Conservation (phyloP, 202 grass and related monocot species). For the Saccharum hybrid region DNA sequence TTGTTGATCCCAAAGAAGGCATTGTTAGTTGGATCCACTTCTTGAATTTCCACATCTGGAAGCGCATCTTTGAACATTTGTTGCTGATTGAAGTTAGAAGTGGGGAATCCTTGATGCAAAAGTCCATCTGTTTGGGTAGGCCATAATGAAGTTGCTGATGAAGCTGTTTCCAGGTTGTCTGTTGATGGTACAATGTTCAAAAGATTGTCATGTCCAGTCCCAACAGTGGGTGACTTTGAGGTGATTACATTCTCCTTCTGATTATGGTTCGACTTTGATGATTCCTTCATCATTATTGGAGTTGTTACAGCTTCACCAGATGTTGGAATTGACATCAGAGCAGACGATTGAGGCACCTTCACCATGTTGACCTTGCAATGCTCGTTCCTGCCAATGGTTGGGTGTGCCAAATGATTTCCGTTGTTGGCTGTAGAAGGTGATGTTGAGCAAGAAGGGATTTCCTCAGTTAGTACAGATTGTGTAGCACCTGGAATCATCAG, state of each 20-base stretch:
- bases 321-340: slow-evolving; percentile 54
- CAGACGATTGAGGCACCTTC: slow-evolving; percentile 53
- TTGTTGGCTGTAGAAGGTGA: slow-evolving; percentile 83
- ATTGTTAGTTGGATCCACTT: slow-evolving; percentile 71
- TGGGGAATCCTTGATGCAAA: slow-evolving; percentile 70
- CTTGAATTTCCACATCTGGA: slow-evolving; percentile 70
- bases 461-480: slow-evolving; percentile 86
- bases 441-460: slow-evolving; percentile 86
- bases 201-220: slow-evolving; percentile 59
- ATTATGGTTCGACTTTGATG: slow-evolving; percentile 60
- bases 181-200: slow-evolving; percentile 64
- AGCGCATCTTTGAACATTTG: slow-evolving; percentile 65
- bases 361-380: slow-evolving; percentile 61
- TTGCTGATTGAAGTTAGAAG: slow-evolving; percentile 69
- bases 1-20: slow-evolving; percentile 81
- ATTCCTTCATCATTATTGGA: slow-evolving; percentile 51
- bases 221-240: slow-evolving; percentile 61
- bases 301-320: slow-evolving; percentile 58
- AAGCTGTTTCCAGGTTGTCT: slow-evolving; percentile 84
- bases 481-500: slow-evolving; percentile 48
- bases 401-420: slow-evolving; percentile 52
- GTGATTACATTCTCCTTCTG: slow-evolving; percentile 56
- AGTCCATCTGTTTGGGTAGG: slow-evolving; percentile 77
- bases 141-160: slow-evolving; percentile 91
- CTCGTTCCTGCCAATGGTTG: slow-evolving; percentile 50